Evolutionary conservation across 352 stramenopile species (phyloP).

Genomic region (Phytophthora uliginosa): DNA sequence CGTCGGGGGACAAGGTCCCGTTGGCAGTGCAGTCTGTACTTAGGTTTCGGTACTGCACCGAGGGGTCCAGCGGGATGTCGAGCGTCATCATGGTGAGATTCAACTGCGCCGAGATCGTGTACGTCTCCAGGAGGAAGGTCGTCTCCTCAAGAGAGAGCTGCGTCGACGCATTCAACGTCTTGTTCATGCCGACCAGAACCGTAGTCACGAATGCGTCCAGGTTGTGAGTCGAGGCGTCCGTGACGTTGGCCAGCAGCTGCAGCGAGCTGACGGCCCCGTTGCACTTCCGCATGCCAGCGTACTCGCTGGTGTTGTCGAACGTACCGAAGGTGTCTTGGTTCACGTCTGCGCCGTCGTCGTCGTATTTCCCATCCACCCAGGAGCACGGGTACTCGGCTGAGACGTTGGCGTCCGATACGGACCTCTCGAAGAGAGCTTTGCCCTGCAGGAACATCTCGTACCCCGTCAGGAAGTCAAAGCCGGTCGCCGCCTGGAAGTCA

Average conservation of each 20-base stretch:
- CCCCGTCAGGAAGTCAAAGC: constrained; percentile 31
- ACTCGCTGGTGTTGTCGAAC: constrained; percentile 30
- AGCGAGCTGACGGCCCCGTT: constrained; percentile 48
- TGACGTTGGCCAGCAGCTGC: constrained; percentile 34
- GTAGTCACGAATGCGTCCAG: constrained; percentile 31
- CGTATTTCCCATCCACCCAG: constrained; percentile 33
- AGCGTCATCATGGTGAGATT: constrained; percentile 51
- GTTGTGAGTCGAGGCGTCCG: constrained; percentile 35
- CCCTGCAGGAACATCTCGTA: constrained; percentile 59
- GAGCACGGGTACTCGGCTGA: constrained; percentile 42
- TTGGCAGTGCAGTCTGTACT: constrained; percentile 33
- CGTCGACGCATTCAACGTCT: constrained; percentile 28
- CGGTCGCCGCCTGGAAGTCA: constrained; percentile 25
- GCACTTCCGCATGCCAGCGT: constrained; percentile 34
- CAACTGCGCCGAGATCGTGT: constrained; percentile 41
- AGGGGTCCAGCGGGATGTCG: constrained; percentile 37
- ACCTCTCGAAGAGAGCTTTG: constrained; percentile 50
- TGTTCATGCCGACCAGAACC: constrained; percentile 36
- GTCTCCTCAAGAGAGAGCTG: constrained; percentile 35
- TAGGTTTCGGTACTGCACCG: constrained; percentile 41
- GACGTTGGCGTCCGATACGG: constrained; percentile 46
- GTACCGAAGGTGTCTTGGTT: constrained; percentile 20
- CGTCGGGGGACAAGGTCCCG: constrained; percentile 15
- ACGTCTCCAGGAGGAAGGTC: constrained; percentile 40
- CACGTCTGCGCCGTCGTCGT: constrained; percentile 15